Conservation (phyloP, 2,329 filamentous ascomycete genomes). For the Exophiala sp. region DNA sequence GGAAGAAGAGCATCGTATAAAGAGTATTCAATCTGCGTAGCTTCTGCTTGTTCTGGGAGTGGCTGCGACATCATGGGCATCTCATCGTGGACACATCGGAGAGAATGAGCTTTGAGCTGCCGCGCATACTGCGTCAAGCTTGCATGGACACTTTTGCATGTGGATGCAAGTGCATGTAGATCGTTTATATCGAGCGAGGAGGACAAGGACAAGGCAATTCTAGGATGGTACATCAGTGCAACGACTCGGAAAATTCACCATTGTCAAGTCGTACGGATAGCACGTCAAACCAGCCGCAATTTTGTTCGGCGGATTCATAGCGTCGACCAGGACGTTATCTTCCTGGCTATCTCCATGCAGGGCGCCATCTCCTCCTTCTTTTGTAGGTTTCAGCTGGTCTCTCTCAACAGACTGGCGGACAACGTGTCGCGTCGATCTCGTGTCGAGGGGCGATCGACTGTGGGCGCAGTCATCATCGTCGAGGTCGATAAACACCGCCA, state of each 20-base stretch:
- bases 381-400: conserved; percentile 13
- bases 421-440: conserved; percentile 7
- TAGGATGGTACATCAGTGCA: conserved; percentile 40
- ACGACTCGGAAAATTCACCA: conserved; percentile 20
- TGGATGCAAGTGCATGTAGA: conserved; percentile 75
- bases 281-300: conserved; percentile 46
- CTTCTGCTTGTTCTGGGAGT: conserved; percentile 12
- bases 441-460: conserved; percentile 22
- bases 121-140: conserved; percentile 75
- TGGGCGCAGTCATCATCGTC: conserved; percentile 34
- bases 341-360: background rate
- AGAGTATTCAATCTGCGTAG: background rate
- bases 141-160: conserved; percentile 73
- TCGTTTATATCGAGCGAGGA: conserved; percentile 80
- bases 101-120: conserved; percentile 68
- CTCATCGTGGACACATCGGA: conserved; percentile 74
- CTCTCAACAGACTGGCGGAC: background rate
- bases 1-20: background rate
- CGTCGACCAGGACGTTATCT: background rate
- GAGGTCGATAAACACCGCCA: conserved; percentile 49
- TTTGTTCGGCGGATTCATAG: conserved; percentile 3
- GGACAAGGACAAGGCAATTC: conserved; percentile 72
- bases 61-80: conserved; percentile 39
- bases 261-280: conserved; percentile 42
- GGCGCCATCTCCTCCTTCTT: conserved; percentile 1